Evolutionary conservation across 805 yeast species (phyloP).

Genomic region (Martiniozyma abietophila): DNA sequence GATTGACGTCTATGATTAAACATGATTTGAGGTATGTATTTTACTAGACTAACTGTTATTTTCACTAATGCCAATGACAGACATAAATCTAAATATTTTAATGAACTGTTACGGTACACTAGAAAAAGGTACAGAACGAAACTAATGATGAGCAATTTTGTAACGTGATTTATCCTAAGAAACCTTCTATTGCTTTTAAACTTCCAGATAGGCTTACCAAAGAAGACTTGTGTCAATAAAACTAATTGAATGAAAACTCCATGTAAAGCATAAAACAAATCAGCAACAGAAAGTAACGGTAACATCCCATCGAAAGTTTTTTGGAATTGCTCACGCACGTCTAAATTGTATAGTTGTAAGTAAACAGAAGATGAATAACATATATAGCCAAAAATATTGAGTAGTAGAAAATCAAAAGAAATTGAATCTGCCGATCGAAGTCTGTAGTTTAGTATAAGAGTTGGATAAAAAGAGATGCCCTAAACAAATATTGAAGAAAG

Average conservation of each 20-base stretch:
- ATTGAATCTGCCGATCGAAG: conserved; percentile 38
- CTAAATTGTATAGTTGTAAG: conserved; percentile 31
- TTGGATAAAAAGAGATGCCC: conserved; percentile 45
- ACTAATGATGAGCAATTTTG: conserved; percentile 14
- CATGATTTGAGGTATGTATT: conserved; percentile 42
- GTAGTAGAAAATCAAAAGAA: conserved; percentile 37
- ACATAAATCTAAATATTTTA: conserved; percentile 30
- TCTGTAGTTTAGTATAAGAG: conserved; percentile 32
- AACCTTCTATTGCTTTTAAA: conserved; percentile 24
- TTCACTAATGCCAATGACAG: conserved; percentile 35
- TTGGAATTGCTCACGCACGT: conserved; percentile 25
- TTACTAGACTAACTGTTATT: conserved; percentile 34
- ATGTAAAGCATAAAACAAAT: conserved; percentile 38
- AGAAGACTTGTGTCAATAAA: conserved; percentile 30
- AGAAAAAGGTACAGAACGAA: conserved; percentile 13
- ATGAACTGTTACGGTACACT: conserved; percentile 5
- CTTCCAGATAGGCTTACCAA: conserved; percentile 27
- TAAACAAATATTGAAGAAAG: conserved; percentile 8
- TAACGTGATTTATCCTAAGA: conserved; percentile 19
- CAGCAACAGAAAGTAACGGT: conserved; percentile 37
- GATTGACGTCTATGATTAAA: conserved; percentile 33
- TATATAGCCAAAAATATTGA: conserved; percentile 40
- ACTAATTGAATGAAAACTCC: conserved; percentile 35
- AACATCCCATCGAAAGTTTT: conserved; percentile 23
- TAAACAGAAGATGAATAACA: conserved; percentile 34